These are phyloP conservation scores for Cyclaneusma minus DNA, from an alignment of 2,329 filamentous ascomycete genomes.

Conservation along the genomic window DNA sequence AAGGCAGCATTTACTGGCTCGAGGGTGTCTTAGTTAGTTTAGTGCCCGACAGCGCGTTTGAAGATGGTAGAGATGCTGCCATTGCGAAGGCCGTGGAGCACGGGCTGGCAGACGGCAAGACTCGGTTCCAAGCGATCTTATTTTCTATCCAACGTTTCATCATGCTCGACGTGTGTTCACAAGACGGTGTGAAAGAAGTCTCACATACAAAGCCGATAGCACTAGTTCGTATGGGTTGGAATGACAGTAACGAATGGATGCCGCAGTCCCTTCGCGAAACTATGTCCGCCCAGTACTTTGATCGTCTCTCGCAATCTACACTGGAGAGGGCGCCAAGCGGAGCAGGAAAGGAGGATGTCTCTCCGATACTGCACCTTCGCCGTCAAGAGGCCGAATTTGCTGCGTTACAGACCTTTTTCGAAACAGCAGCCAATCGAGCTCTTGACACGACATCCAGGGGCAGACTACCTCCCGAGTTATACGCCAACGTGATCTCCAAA, in stretches of 20 bases:
- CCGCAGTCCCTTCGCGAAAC: too few species aligned
- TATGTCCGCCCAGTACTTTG: too few species aligned
- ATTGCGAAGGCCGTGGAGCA: constrained; percentile 1
- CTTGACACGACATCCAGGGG: too few species aligned
- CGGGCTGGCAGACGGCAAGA: constrained; percentile 1
- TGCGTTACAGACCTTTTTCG: constrained; percentile 1
- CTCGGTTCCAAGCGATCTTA: not conserved
- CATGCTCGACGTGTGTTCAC: too few species aligned
- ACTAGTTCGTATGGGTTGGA: too few species aligned
- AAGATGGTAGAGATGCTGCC: constrained; percentile 1
- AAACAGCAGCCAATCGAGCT: constrained; percentile 1
- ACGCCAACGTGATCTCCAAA: too few species aligned
- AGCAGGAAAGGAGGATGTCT: constrained; percentile 1
- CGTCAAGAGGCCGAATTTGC: constrained; percentile 1
- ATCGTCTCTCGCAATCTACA: too few species aligned
- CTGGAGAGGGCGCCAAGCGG: too few species aligned
- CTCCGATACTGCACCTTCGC: not conserved
- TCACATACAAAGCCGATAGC: too few species aligned
- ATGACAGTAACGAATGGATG: too few species aligned
- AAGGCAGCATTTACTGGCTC: constrained; percentile 1
- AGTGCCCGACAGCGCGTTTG: constrained; percentile 1
- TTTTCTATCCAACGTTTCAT: not conserved
- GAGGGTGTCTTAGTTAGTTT: constrained; percentile 1
- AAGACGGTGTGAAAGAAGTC: too few species aligned
- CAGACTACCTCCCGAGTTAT: too few species aligned